Percentiles rank a stretch among this genome's conserved stretches.
These are phyloP conservation scores for Pseudoscleropodium purum DNA, from an alignment of 225 moss, liverwort and hornwort genomes.

Conservation along the genomic window DNA sequence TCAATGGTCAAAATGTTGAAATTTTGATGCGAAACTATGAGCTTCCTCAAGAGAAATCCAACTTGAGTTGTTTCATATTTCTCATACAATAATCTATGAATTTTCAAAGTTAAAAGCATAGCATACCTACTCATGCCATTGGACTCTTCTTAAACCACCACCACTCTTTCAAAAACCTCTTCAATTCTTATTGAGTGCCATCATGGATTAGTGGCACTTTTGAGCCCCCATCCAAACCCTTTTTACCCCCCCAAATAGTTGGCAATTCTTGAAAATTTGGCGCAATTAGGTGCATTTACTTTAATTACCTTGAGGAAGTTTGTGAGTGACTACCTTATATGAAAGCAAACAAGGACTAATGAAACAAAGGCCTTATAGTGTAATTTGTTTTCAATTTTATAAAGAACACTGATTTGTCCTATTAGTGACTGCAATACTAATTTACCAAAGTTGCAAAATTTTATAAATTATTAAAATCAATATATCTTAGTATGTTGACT, in stretches of 20 bases:
- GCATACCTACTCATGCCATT: fast-evolving
- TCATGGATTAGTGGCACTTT: fast-evolving
- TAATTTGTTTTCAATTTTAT: not conserved
- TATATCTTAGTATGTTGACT: not conserved
- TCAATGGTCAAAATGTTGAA: no score
- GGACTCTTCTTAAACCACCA: fast-evolving
- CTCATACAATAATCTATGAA: not conserved
- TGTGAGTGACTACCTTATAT: not conserved
- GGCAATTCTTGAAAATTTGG: not conserved
- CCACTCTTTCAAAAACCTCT: fast-evolving
- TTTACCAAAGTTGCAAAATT: not conserved
- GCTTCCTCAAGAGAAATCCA: not conserved
- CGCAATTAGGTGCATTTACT: not conserved
- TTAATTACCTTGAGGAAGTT: not conserved
- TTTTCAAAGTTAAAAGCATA: not conserved
- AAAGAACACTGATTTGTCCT: fast-evolving
- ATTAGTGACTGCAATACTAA: not conserved
- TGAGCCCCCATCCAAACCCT: fast-evolving
- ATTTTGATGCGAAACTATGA: no score
- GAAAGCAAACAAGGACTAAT: fast-evolving
- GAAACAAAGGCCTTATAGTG: fast-evolving
- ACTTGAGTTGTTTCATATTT: fast-evolving
- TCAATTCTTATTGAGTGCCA: not conserved
- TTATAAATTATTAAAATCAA: not conserved
- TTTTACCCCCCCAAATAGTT: not conserved